A percentile compares a stretch with the other conserved stretches of the same genome.
Conservation (phyloP, 306 rosid species). For the barrel medic (Medicago truncatula) region DNA sequence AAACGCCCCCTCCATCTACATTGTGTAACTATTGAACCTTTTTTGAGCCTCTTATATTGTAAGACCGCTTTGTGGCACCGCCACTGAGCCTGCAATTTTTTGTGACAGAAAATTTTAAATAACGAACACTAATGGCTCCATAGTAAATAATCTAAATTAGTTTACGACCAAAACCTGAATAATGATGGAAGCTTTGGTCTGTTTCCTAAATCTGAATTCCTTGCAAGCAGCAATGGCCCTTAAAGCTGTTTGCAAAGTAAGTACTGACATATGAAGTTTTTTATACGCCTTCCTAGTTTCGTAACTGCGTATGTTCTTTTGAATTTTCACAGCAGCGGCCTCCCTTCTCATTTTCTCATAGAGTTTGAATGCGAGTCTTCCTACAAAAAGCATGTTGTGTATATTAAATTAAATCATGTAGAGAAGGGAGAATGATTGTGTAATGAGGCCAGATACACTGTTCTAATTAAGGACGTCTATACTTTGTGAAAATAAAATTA, state of each 20-base stretch:
- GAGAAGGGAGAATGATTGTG: conserved; percentile 35
- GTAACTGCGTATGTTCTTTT: conserved; percentile 69
- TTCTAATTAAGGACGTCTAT: conserved; percentile 33
- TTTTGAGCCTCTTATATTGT: conserved; percentile 80
- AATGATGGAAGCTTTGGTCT: conserved; percentile 73
- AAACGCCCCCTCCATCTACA: conserved; percentile 85
- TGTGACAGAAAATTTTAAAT: conserved; percentile 33
- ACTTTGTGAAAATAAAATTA: conserved; percentile 25
- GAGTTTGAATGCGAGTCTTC: conserved; percentile 80
- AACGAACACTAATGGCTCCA: conserved; percentile 15
- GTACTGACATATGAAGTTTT: conserved; percentile 63
- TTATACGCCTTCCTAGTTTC: conserved; percentile 70
- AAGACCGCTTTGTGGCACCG: conserved; percentile 75
- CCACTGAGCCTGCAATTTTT: conserved; percentile 81
- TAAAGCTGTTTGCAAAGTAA: conserved; percentile 79
- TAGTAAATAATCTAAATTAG: conserved; percentile 37
- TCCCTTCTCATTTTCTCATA: conserved; percentile 69
- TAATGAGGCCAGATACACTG: conserved; percentile 33
- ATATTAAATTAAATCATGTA: conserved; percentile 35
- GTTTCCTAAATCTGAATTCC: conserved; percentile 72
- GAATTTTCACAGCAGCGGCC: conserved; percentile 89
- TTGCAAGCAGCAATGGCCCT: conserved; percentile 85
- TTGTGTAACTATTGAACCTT: conserved; percentile 75
- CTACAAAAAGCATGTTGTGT: conserved; percentile 53
- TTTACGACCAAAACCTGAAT: conserved; percentile 66